Base-by-base conservation (phyloP, 2,329 filamentous ascomycete genomes). In the Fusarium oligoseptatum region DNA sequence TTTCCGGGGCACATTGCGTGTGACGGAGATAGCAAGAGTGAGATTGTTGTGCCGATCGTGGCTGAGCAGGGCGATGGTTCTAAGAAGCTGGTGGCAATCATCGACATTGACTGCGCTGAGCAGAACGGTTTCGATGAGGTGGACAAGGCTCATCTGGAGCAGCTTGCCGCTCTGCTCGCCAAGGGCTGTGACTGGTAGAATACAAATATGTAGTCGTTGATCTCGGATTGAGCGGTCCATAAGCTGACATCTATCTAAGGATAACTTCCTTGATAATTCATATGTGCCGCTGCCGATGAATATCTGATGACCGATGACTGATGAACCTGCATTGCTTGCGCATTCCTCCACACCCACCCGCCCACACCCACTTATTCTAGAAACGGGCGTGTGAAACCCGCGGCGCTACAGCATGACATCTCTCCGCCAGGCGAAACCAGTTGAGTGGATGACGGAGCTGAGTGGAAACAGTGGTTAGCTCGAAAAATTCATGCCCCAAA, bases 1-100 rank as follows among this genome's bases (percentile, higher is more conserved):
- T 96, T 96, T 78, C 92, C 93, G 0, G 94, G 93, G 2, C 94
- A 96, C 80, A 95, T 97, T 79, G 93, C 94, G 11, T 96, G 94
- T 81, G 94, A 97, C 81, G 89, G 90, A 5, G 92, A 90, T 67
- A 94, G 90, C 78, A 89, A 86, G 84, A 95, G 94, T 80, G 94
- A 97, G 85, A 92, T 97, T 80, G 94, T 97, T 20, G 94, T 96
- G 58, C 94, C 94, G 2, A 88, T 96, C 71, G 74, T 93, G 6
- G 79, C 79, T 17, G 75, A 78, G 22, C 74, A 76, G 61, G 77
- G 79, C 50, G 81, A 79, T 27, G 76, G 77, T 60, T 67, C 79
- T 27, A 73, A 76, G 52, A 85, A 89, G 84, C 84, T 93, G 7
- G 91, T 93, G 24, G 93, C 91, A 3, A 93, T 96, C 73, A 94